phyloP scores from a whole-genome alignment of 345 rosid genomes.

The Bruguiera sexangula region DNA sequence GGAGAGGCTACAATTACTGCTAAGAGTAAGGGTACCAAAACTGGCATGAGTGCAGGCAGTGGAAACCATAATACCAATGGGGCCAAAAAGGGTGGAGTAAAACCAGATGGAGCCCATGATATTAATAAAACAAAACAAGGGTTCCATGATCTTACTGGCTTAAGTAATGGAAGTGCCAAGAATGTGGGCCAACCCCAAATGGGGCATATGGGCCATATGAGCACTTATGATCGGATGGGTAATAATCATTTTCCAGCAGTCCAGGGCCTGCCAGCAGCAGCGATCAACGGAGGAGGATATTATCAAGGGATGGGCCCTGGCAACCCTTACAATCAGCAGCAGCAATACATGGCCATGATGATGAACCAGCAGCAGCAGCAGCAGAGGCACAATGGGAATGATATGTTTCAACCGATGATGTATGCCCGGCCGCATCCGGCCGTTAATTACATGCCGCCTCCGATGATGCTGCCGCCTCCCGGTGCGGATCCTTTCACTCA shows the following conservation, averaged over 20 bases:
- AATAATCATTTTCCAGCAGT: conserved; percentile 42
- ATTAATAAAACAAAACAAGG: background rate
- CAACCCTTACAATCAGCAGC: conserved; percentile 55
- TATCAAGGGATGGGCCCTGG: conserved; percentile 42
- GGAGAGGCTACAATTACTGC: background rate
- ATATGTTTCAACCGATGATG: conserved; percentile 83
- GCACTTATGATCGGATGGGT: conserved; percentile 30
- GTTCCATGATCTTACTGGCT: background rate
- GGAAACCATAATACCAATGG: background rate
- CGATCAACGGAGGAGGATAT: conserved; percentile 54
- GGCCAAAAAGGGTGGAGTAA: background rate
- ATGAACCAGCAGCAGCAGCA: conserved; percentile 47
- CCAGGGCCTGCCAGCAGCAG: conserved; percentile 59
- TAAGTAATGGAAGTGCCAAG: background rate
- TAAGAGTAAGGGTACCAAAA: background rate
- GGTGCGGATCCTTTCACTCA: conserved; percentile 55
- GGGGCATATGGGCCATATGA: conserved; percentile 29
- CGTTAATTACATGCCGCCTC: conserved; percentile 49
- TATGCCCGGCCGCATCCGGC: conserved; percentile 61
- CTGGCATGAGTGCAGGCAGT: background rate
- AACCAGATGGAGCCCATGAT: background rate
- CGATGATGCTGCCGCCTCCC: conserved; percentile 46
- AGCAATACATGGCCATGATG: conserved; percentile 65
- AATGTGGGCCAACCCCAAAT: conserved; percentile 7
- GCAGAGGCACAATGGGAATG: conserved; percentile 43